Evolutionary conservation across 1,284 basidiomycete species (phyloP), one percentile per base, ranked within the genome.

Genomic region (Cutaneotrichosporon curvatum): DNA sequence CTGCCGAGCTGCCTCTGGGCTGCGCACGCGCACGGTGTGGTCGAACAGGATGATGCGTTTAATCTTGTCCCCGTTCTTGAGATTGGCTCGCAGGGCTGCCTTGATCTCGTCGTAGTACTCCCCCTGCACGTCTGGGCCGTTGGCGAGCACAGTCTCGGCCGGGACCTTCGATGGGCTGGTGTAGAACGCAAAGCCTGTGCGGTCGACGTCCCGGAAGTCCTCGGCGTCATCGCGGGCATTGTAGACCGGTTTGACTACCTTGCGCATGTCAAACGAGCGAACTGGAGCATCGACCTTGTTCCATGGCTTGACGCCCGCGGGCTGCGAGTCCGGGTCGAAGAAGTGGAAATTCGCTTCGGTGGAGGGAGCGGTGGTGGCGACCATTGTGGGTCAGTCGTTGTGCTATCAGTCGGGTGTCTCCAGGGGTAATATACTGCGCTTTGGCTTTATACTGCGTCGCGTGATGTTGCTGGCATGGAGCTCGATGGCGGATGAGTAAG

Each of bases 21-120:
- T 23, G 37, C 44, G 49, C 18, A 54, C 39, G 34, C 52, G 52
- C 35, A 54, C 47, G 12, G 52, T 54, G 48, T 54, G 52, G 46
- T 54, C 52, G 46, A 54, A 54, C 16, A 50, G 45, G 12, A 50
- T 37, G 2, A 54, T 28, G 15, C 33, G 21, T 32, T 36, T 45
- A 5, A 54, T 22, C 31, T 47, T 46, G 15, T 25, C 21, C 2
- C 52, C 52, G 3, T 43, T 45, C 10, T 37, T 31, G 28, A 54
- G 48, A 16, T 51, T 45, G 25, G 42, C 25, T 14, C 52, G 52
- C 3, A 54, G 43, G 5, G 43, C 48, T 1, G 32, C 40, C 41
- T 54, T 40, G 8, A 54, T 28, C 37, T 54, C 52, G 37, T 25
- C 43, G 20, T 54, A 54, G 46, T 54, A 54, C 10, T 18, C 43